These are phyloP conservation scores for Candida namnaoensis DNA, from an alignment of 805 yeast genomes.

Conservation along the genomic window DNA sequence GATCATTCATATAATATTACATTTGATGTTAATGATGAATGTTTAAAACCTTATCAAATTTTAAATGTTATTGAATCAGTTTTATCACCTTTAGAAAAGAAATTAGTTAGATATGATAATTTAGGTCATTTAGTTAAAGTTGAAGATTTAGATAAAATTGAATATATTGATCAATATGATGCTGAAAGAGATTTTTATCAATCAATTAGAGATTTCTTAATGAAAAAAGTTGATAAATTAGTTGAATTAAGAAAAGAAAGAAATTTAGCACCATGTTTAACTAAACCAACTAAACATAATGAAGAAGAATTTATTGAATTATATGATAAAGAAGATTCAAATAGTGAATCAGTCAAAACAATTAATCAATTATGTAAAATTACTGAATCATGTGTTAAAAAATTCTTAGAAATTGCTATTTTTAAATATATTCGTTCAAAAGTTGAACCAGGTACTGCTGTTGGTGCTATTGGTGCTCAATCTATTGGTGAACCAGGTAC, in stretches of 20 bases:
- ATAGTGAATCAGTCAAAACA: constrained; percentile 25
- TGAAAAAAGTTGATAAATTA: constrained; percentile 45
- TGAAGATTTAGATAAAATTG: constrained; percentile 41
- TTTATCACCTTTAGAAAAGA: constrained; percentile 52
- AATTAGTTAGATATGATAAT: constrained; percentile 62
- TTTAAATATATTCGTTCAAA: constrained; percentile 79
- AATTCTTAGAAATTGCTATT: constrained; percentile 70
- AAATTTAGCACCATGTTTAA: constrained; percentile 37
- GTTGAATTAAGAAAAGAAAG: constrained; percentile 47
- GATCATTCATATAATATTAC: constrained; percentile 79
- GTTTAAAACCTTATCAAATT: constrained; percentile 67
- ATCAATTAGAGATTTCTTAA: constrained; percentile 61
- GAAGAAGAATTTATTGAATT: constrained; percentile 27
- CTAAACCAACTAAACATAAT: constrained; percentile 26
- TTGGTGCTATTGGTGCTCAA: constrained; percentile 98
- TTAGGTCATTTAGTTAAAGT: constrained; percentile 44
- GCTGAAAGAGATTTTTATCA: constrained; percentile 81
- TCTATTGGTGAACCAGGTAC: constrained; percentile 99
- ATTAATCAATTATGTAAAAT: constrained; percentile 63
- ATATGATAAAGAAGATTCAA: constrained; percentile 27
- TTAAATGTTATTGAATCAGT: constrained; percentile 42
- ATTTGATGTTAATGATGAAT: constrained; percentile 40
- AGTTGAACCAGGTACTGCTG: constrained; percentile 99
- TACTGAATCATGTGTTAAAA: constrained; percentile 46
- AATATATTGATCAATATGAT: constrained; percentile 74